A percentile compares a stretch with the other conserved stretches of the same genome.
Evolutionary conservation across 805 yeast species (phyloP).

Genomic region (Metschnikowia cubensis): DNA sequence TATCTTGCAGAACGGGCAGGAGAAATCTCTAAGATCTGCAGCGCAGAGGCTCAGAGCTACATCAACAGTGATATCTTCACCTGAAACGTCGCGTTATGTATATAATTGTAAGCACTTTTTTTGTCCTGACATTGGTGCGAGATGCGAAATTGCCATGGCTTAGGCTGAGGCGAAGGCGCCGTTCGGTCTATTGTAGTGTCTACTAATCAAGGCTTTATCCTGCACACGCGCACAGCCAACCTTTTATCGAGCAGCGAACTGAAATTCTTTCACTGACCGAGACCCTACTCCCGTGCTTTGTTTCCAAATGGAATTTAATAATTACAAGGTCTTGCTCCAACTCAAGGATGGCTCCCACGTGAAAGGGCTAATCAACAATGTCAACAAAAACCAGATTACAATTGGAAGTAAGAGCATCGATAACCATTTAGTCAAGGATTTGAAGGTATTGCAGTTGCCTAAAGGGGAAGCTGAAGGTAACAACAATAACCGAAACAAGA

Average conservation of each 20-base stretch:
- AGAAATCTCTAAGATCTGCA: constrained; percentile 5
- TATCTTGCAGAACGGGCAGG: constrained; percentile 5
- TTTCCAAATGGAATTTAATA: constrained; percentile 29
- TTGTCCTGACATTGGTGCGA: too few species aligned
- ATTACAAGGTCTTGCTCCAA: constrained; percentile 37
- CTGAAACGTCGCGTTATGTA: background rate
- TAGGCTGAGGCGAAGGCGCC: too few species aligned
- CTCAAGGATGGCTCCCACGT: constrained; percentile 37
- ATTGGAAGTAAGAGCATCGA: constrained; percentile 22
- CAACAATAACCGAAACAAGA: constrained; percentile 14
- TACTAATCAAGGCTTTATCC: background rate
- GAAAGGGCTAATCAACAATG: constrained; percentile 32
- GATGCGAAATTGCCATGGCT: too few species aligned
- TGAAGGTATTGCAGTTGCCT: constrained; percentile 57
- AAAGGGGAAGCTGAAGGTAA: constrained; percentile 22
- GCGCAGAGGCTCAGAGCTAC: constrained; percentile 5
- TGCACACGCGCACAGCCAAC: background rate
- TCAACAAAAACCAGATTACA: constrained; percentile 26
- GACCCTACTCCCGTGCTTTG: background rate
- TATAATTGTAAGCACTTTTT: background rate
- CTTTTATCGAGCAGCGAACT: constrained; percentile 4
- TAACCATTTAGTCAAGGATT: constrained; percentile 46
- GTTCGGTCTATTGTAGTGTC: background rate
- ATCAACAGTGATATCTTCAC: background rate
- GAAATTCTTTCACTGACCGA: constrained; percentile 1